Evolutionary conservation across 75 land plant species (phyloP).

Genomic region (Cupressus sempervirens): DNA sequence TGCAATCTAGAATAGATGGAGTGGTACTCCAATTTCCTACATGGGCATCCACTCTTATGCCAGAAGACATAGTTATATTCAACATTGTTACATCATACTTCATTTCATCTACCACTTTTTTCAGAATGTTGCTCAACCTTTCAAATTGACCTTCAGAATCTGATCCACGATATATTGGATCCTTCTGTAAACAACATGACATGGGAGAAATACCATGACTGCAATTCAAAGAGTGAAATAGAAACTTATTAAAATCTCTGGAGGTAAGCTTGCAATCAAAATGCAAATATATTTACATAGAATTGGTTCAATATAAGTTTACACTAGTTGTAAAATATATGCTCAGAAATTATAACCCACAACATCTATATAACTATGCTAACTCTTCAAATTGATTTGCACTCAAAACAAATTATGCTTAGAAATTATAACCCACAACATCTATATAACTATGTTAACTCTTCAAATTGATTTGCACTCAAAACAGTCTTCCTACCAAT

Average conservation of each 20-base stretch:
- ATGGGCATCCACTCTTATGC: background rate
- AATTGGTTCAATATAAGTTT: too few species aligned
- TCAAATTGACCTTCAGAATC: background rate
- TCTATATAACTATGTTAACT: too few species aligned
- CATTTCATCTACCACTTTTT: background rate
- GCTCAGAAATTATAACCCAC: too few species aligned
- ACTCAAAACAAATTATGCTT: too few species aligned
- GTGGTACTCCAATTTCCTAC: background rate
- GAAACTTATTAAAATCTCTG: background rate
- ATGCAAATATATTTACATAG: too few species aligned
- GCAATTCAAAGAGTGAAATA: background rate
- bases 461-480: too few species aligned
- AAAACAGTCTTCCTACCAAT: too few species aligned
- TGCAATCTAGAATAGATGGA: conserved; percentile 21
- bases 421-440: too few species aligned
- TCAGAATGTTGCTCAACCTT: background rate
- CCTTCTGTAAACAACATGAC: background rate
- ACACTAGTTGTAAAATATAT: too few species aligned
- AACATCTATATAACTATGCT: too few species aligned
- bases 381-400: too few species aligned
- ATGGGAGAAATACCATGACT: background rate
- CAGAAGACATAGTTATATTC: background rate
- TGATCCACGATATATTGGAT: background rate
- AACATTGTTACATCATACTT: background rate
- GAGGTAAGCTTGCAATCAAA: background rate